Evolutionary conservation across 2,329 filamentous ascomycete species (phyloP), one percentile per base, ranked within the genome.

Genomic region (Penicillium fuscoglaucum): DNA sequence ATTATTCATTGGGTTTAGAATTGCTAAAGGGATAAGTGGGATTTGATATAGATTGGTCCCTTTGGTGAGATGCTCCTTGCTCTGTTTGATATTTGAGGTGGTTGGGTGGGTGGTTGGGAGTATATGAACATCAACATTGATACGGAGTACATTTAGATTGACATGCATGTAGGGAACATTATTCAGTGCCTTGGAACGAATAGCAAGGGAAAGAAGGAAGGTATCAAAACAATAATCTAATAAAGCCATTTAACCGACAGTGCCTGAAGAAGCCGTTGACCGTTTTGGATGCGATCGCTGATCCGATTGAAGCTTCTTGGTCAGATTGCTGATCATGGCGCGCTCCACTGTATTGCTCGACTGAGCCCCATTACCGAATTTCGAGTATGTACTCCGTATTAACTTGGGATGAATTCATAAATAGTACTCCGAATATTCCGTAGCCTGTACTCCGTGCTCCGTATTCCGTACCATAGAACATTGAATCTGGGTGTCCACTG

Each of bases 311-410:
- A 64, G 61, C 59, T 65, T 62, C 52, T 40, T 53, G 39, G 45
- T 35, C 26, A 51, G 62, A 61, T 60, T 55, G 50, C 59, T 61
- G 62, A 66, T 65, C 63, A 59, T 58, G 37, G 53, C n/a, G 21
- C 43, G 54, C 60, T 65, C 63, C 61, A 65, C 62, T 47, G n/a
- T 47, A 10, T 31, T 28, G 43, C 31, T 46, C 28, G 10, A 7
- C 33, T 19, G n/a, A 31, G 46, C 46, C 46, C 46, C 31, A 48
- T 48, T 26, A 13, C 31, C 15, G 8, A n/a, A 35, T 10, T 24
- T 29, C 10, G 21, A 15, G 8, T 13, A 6, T 41, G 19, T 21
- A 21, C 19, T 21, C 19, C 19, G 19, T 21, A 21, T 41, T 26
- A 26, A 26, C 26, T 6, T 26, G 26, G 26, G 26, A 6, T n/a